Evolutionary conservation across 257 asterid species (phyloP), one percentile per base, ranked within the genome.

Genomic region (Rauvolfia tetraphylla): DNA sequence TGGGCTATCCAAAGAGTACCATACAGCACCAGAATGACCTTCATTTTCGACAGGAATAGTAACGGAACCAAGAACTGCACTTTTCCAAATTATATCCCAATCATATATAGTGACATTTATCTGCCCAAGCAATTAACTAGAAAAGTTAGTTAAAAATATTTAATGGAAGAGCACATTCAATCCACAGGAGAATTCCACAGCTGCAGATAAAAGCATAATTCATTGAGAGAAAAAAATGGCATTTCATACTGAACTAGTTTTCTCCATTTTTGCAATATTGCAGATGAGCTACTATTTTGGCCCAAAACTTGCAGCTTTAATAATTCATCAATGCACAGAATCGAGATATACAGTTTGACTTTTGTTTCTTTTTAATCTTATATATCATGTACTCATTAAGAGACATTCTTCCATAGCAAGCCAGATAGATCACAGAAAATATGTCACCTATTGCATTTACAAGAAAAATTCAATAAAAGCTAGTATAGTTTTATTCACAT

Each of bases 71-170:
- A 92, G 96, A 84, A 94, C 87, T 76, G 95, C 84, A 88, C 91
- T 90, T 89, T 90, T 92, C 91, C 97, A 91, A 75, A 89, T 81
- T 81, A 87, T 86, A 86, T 92, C 97, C 98, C 97, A 94, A 82
- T 90, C 96, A 84, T 90, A 88, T 68, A 94, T 85, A 53, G 97
- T 90, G 78, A 92, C 92, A 76, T 78, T 86, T 81, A 94, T 88
- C 98, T 94, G 98, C 73, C 82, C 80, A 79, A 25, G 75, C 44
- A 83, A 75, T 83, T 44, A 65, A 75, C 77, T 63, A 74, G 54
- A 83, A 65, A 74, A 71, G 73, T 90, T 74, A 80, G 84, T 80
- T 74, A 69, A 72, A 68, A 59, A 54, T 62, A 68, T 57, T 65
- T 9, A 3, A 22, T 31, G 42, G 41, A 62, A 65, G 46, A 34